Evolutionary conservation across 371 early-diverging fungal genomes (phyloP).

Genomic region (Blakeslea trispora): DNA sequence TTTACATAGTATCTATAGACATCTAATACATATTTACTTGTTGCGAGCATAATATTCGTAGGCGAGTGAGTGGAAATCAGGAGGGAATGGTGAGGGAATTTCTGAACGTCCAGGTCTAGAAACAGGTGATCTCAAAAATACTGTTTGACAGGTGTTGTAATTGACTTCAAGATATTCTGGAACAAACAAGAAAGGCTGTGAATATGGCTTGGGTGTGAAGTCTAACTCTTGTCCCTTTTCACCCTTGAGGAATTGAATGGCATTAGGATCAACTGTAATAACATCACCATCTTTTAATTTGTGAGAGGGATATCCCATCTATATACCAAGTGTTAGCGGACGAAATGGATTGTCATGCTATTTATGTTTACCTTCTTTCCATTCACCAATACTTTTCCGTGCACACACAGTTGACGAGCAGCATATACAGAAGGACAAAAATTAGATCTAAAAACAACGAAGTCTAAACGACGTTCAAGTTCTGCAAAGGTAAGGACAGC

Average conservation of each 20-base stretch:
- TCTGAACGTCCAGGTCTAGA: constrained; percentile 86
- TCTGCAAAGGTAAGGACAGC: constrained; percentile 85
- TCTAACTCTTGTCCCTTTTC: constrained; percentile 58
- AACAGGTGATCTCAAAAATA: constrained; percentile 87
- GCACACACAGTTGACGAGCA: constrained; percentile 82
- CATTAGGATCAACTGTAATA: constrained; percentile 78
- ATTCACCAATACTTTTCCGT: constrained; percentile 91
- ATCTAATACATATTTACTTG: constrained; percentile 23
- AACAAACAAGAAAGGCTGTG: constrained; percentile 95
- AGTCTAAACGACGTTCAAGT: constrained; percentile 90
- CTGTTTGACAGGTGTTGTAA: constrained; percentile 88
- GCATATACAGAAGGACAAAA: constrained; percentile 85
- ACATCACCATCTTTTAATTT: constrained; percentile 89
- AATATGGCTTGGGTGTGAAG: constrained; percentile 78
- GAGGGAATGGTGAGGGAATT: constrained; percentile 93
- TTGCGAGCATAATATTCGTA: constrained; percentile 87
- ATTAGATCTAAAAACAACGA: constrained; percentile 89
- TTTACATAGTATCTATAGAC: neutral
- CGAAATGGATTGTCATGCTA: too few relatives aligned
- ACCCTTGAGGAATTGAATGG: constrained; percentile 73
- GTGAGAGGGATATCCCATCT: constrained; percentile 76
- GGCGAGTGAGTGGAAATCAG: constrained; percentile 86
- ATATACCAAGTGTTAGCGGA: too few relatives aligned
- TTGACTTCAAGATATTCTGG: constrained; percentile 97
- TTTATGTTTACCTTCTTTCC: constrained; percentile 75